A percentile compares a stretch with the other conserved stretches of the same genome.
Conservation (phyloP, 495 filamentous ascomycete species). For the Annulohypoxylon maeteangense region DNA sequence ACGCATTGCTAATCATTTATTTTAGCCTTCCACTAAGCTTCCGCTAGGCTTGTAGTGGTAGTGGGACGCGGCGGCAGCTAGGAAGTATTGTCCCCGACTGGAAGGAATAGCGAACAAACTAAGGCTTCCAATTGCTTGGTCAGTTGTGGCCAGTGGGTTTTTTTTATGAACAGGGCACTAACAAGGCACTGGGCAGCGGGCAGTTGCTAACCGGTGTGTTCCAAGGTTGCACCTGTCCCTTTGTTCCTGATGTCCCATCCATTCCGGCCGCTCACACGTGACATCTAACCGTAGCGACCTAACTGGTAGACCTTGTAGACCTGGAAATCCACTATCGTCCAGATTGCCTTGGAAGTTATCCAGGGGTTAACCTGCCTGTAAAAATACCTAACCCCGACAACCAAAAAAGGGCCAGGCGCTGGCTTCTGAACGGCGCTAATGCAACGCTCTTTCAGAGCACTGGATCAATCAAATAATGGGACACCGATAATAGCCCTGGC, state of each 20-base stretch:
- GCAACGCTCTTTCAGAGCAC: constrained; percentile 20
- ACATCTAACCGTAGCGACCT: not conserved
- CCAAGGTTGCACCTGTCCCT: constrained; percentile 15
- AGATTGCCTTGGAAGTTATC: not conserved
- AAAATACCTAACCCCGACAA: constrained; percentile 14
- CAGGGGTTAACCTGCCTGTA: constrained; percentile 14
- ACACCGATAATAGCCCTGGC: constrained; percentile 15
- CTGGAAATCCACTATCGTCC: not conserved
- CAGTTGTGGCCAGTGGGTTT: not conserved
- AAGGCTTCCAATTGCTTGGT: not conserved
- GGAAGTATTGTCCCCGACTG: constrained; percentile 19
- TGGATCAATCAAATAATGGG: constrained; percentile 17
- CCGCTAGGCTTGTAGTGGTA: constrained; percentile 16
- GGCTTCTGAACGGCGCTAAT: constrained; percentile 37
- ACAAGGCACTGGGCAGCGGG: not conserved
- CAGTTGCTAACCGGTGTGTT: not conserved
- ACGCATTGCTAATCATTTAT: constrained; percentile 27
- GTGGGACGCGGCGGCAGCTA: constrained; percentile 28
- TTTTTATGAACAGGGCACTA: not conserved
- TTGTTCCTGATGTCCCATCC: constrained; percentile 17
- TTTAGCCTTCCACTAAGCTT: constrained; percentile 19
- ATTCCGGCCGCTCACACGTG: constrained; percentile 31
- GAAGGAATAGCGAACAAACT: constrained; percentile 18
- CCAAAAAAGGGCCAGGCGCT: constrained; percentile 18
- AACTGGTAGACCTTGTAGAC: not conserved